Conservation (phyloP, 1,284 basidiomycete genomes). For the Mycosarcoma mackinlayi region DNA sequence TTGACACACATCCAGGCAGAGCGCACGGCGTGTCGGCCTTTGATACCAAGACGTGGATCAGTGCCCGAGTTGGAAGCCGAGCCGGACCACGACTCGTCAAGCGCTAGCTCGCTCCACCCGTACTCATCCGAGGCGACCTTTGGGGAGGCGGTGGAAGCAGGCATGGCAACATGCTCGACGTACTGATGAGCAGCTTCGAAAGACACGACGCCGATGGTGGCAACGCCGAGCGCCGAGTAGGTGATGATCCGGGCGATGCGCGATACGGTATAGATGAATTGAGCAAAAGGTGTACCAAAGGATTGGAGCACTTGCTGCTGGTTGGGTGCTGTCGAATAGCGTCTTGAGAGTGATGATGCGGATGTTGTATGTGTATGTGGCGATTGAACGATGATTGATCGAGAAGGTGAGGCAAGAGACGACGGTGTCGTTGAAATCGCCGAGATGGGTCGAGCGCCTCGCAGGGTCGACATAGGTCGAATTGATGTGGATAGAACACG, state of each 20-base stretch:
- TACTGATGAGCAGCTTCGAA: slow-evolving; percentile 66
- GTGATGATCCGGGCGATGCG: slow-evolving; percentile 64
- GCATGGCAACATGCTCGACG: slow-evolving; percentile 60
- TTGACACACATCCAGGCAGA: slow-evolving; percentile 63
- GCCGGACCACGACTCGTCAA: slow-evolving; percentile 51
- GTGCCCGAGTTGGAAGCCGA: slow-evolving; percentile 34
- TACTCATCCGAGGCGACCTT: slow-evolving; percentile 20
- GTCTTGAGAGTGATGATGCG: neutral
- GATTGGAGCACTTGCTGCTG: slow-evolving; percentile 50
- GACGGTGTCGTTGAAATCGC: neutral
- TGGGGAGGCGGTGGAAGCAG: slow-evolving; percentile 15
- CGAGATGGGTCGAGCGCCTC: neutral
- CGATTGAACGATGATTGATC: neutral
- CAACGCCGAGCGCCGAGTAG: slow-evolving; percentile 49
- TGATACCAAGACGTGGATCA: slow-evolving; percentile 58
- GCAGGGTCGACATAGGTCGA: slow-evolving; percentile 2
- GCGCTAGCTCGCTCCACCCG: slow-evolving; percentile 41
- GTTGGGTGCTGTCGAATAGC: slow-evolving; percentile 50
- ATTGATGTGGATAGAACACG: neutral
- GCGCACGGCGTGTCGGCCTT: slow-evolving; percentile 61
- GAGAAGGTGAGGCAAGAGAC: neutral
- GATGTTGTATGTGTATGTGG: neutral
- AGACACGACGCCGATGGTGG: slow-evolving; percentile 35
- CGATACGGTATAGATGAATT: slow-evolving; percentile 59
- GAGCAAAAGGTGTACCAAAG: slow-evolving; percentile 57